Base-by-base conservation (phyloP, 176 grass and related monocot species). In the Oropetium thomaeum region DNA sequence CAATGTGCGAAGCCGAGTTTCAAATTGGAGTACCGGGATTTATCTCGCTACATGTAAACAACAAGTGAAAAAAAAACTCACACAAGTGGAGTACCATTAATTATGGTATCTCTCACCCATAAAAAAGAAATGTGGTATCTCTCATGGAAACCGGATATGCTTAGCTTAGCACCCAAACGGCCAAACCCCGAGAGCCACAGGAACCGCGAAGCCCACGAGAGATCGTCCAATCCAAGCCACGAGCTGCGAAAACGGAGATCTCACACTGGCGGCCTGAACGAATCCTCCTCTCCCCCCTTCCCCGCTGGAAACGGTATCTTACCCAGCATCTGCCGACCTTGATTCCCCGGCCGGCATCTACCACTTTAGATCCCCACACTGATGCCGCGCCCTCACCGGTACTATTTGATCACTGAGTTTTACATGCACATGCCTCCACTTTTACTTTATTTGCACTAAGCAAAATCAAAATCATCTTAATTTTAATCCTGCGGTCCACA, bases 301-400 rank as follows among this genome's bases (percentile, higher is more conserved):
- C 22, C 15, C 7, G 7, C 16, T 8, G 44, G 33, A 29, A 58
- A 75, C 16, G 61, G 73, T 25, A 87, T 90, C 84, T 66, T 10
- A 4, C 3, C 1, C 1, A 15, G 88, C 80, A 90, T 84, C 88
- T 84, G 42, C 62, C 74, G 53, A 17, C 1, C 26, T 61, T 72
- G 87, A 87, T 87, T 62, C 84, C 80, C n/a, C n/a, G n/a, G n/a
- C n/a, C 5, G 42, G 86, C 80, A 88, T 88, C 86, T 88, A 66
- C 65, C 15, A 5, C n/a, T n/a, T 76, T 64, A 78, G 49, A 52
- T 52, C 10, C 9, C 49, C 85, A 53, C 37, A 16, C 13, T 39
- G 86, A 79, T 83, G 75, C 75, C 53, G 47, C 25, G 61, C 20
- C 57, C 15, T 59, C 51, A 57, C 78, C 54, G 25, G 19, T 3